These are phyloP conservation scores for Populus nigra DNA, from an alignment of 345 rosid species.

Conservation along the genomic window DNA sequence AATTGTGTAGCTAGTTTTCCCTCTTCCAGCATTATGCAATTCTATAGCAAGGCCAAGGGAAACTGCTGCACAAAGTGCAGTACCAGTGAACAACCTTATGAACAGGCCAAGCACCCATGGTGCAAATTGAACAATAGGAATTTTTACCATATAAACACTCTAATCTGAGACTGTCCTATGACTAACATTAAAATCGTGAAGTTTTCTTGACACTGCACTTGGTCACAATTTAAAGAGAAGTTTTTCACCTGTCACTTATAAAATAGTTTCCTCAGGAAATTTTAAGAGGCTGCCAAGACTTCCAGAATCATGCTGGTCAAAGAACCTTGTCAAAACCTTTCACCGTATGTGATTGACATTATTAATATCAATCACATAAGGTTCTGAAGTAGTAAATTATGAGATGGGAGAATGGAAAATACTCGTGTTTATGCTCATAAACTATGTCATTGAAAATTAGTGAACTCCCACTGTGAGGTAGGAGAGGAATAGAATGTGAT, in stretches of 20 bases:
- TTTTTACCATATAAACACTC: neutral
- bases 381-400: neutral
- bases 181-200: neutral
- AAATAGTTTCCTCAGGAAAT: neutral
- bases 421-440: neutral
- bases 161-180: neutral
- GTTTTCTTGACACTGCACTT: neutral
- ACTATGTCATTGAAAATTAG: neutral
- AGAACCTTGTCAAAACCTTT: neutral
- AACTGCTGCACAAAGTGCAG: neutral
- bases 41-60: neutral
- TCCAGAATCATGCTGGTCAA: neutral
- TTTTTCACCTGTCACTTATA: too few relatives aligned
- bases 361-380: neutral
- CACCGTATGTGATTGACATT: neutral
- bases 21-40: neutral
- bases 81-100: neutral
- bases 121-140: neutral
- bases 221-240: too few relatives aligned
- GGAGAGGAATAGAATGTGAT: neutral
- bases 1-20: neutral
- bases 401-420: neutral
- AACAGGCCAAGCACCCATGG: neutral
- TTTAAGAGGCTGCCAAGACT: neutral
- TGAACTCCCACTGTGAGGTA: neutral